Evolutionary conservation across 108 stramenopile genomes (phyloP), one percentile per base, ranked within the genome.

Genomic region (Skeletonema marinoi): DNA sequence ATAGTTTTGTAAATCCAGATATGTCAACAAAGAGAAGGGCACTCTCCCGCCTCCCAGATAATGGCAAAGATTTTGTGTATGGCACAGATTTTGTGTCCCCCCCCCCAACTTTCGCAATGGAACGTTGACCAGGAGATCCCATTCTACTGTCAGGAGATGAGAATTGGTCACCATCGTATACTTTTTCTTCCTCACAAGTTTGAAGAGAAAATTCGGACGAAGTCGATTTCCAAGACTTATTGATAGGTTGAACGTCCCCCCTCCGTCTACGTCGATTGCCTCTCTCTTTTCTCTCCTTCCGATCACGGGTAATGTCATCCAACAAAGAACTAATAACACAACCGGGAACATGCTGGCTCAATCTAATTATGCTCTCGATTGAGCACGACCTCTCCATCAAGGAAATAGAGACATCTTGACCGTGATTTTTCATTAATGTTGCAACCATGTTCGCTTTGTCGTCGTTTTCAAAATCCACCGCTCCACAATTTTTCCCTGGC

Each of bases 11-110:
- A 60, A 96, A 96, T 4, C 96, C 96, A 3, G 88, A 86, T 30
- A 96, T 96, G 73, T 96, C 96, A 3, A 93, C 90, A 82, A 96
- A 94, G 19, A 96, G 75, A 5, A 94, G 83, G 14, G 92, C 90
- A 69, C 87, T 75, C 19, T 87, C 44, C 32, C 83, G 81, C 10
- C 56, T 70, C 30, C 74, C 63, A 54, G 78, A 41, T n/a, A 83
- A 63, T 4, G 89, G 89, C 17, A 89, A 61, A 17, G 29, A 21
- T 8, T 64, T 64, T 29, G 25, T 6, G 25, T 8, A 63, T 4
- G 89, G 89, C 17, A 89, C 56, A 17, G 29, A 21, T 8, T 64
- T 64, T 29, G 25, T 6, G 25, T 8, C 25, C 0, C 17, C 16
- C 44, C 44, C 44, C 3, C 14, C 14, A 46, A 46, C 0, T 42